A percentile compares a stretch with the other conserved stretches of the same genome.
These are phyloP conservation scores for Nakazawaea peltata DNA, from an alignment of 805 yeast genomes.

Conservation along the genomic window DNA sequence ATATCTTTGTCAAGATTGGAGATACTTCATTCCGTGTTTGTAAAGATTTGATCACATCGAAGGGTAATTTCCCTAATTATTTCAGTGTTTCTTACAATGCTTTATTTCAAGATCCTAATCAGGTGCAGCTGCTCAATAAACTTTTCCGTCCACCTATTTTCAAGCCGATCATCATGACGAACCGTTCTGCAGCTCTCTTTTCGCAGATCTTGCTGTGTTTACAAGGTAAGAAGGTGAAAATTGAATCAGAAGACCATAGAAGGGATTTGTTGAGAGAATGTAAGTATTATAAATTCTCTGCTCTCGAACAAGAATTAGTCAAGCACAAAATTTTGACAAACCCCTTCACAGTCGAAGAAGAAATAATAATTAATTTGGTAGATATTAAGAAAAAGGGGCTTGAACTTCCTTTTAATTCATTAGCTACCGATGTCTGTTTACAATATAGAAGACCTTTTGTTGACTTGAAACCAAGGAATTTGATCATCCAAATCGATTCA, in stretches of 20 bases:
- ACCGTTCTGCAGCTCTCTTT: slow-evolving; percentile 48
- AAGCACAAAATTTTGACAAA: slow-evolving; percentile 41
- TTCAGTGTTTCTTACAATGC: slow-evolving; percentile 57
- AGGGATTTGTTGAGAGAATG: slow-evolving; percentile 58
- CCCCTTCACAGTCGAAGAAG: slow-evolving; percentile 43
- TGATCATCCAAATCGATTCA: slow-evolving; percentile 29
- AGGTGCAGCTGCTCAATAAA: slow-evolving; percentile 28
- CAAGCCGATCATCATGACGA: slow-evolving; percentile 43
- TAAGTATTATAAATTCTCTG: slow-evolving; percentile 66
- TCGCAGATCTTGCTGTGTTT: slow-evolving; percentile 45
- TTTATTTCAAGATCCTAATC: slow-evolving; percentile 37
- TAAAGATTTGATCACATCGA: slow-evolving; percentile 38
- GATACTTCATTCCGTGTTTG: slow-evolving; percentile 52
- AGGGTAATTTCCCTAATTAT: slow-evolving; percentile 75
- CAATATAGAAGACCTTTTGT: slow-evolving; percentile 39
- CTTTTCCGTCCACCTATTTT: slow-evolving; percentile 75
- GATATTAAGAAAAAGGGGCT: slow-evolving; percentile 37
- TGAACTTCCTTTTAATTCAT: neutral
- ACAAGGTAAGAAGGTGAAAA: slow-evolving; percentile 42
- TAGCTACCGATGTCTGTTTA: slow-evolving; percentile 10
- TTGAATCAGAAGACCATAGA: slow-evolving; percentile 49
- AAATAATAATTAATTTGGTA: slow-evolving; percentile 42
- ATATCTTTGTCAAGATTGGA: slow-evolving; percentile 52
- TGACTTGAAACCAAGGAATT: slow-evolving; percentile 27
- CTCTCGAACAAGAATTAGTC: slow-evolving; percentile 64